Evolutionary conservation across 305 asterid species (phyloP).

Genomic region (Fraxinus angustifolia): DNA sequence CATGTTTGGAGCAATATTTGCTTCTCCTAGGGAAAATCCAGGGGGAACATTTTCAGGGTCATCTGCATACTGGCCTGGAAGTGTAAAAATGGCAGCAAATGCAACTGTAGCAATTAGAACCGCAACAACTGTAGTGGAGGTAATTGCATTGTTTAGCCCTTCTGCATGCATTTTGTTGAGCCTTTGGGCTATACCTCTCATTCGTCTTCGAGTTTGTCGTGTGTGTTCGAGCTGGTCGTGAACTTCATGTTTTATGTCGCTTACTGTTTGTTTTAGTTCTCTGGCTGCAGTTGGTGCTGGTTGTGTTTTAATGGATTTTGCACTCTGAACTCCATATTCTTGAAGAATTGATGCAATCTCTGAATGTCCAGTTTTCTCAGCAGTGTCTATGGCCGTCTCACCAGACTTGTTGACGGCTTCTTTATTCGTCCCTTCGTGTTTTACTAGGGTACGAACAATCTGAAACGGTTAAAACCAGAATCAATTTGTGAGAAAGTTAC

Average conservation of each 20-base stretch:
- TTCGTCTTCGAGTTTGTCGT: slow-evolving; percentile 52
- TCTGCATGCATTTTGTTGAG: slow-evolving; percentile 69
- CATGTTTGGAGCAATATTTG: slow-evolving; percentile 45
- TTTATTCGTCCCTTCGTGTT: slow-evolving; percentile 40
- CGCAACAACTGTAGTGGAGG: slow-evolving; percentile 73
- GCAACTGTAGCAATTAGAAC: slow-evolving; percentile 81
- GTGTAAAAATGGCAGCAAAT: slow-evolving; percentile 69
- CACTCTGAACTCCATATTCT: slow-evolving; percentile 46
- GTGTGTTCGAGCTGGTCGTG: slow-evolving; percentile 71
- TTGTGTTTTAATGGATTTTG: slow-evolving; percentile 37
- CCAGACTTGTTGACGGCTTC: slow-evolving; percentile 64
- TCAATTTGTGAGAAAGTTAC: background rate
- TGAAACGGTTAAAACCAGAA: slow-evolving; percentile 18
- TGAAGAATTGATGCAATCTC: slow-evolving; percentile 40
- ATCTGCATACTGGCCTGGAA: slow-evolving; percentile 70
- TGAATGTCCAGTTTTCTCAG: slow-evolving; percentile 50
- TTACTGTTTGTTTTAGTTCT: slow-evolving; percentile 69
- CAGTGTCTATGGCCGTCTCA: slow-evolving; percentile 70
- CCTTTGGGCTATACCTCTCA: slow-evolving; percentile 56
- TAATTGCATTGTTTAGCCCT: slow-evolving; percentile 82
- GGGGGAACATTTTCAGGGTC: slow-evolving; percentile 26
- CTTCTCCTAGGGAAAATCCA: slow-evolving; percentile 55
- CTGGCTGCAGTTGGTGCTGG: slow-evolving; percentile 39
- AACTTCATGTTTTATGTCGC: slow-evolving; percentile 77
- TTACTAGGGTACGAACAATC: slow-evolving; percentile 51